phyloP scores from a whole-genome alignment of 73 alveolate genomes.

The Paramecium caudatum region DNA sequence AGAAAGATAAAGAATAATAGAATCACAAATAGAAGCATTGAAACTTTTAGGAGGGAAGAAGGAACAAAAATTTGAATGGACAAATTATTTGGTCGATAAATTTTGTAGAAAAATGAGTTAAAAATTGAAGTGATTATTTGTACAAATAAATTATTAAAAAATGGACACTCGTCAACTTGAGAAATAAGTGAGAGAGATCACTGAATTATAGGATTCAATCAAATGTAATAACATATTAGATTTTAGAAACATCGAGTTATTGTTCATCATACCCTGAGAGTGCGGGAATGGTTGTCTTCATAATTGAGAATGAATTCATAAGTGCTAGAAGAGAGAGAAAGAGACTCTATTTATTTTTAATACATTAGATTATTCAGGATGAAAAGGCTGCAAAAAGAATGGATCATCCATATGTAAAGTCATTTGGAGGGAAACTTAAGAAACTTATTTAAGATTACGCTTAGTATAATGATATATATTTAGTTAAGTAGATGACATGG shows the following conservation, averaged over 20 bases:
- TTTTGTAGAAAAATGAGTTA: too few relatives aligned
- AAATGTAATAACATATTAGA: neutral
- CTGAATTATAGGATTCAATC: conserved; percentile 49
- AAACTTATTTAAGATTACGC: neutral
- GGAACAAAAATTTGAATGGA: conserved; percentile 17
- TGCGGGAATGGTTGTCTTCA: neutral
- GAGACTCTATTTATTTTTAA: conserved; percentile 33
- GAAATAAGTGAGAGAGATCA: neutral
- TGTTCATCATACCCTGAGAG: conserved; percentile 48
- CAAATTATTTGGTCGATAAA: neutral
- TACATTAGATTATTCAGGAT: conserved; percentile 49
- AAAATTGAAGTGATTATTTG: too few relatives aligned
- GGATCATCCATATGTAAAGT: conserved; percentile 53
- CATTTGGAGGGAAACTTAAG: conserved; percentile 24
- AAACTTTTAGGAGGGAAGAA: neutral
- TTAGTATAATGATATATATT: neutral
- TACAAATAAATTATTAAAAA: too few relatives aligned
- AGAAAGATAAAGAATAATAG: conserved; percentile 19
- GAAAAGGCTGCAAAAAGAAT: conserved; percentile 19
- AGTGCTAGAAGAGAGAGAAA: conserved; percentile 43
- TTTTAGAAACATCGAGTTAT: conserved; percentile 59
- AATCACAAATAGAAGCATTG: conserved; percentile 18
- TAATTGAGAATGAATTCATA: conserved; percentile 6
- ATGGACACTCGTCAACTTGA: conserved; percentile 49
- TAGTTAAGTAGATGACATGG: conserved; percentile 10